A percentile compares a stretch with the other conserved stretches of the same genome.
These are phyloP conservation scores for Trametes elegans DNA, from an alignment of 768 basidiomycete genomes.

Conservation along the genomic window DNA sequence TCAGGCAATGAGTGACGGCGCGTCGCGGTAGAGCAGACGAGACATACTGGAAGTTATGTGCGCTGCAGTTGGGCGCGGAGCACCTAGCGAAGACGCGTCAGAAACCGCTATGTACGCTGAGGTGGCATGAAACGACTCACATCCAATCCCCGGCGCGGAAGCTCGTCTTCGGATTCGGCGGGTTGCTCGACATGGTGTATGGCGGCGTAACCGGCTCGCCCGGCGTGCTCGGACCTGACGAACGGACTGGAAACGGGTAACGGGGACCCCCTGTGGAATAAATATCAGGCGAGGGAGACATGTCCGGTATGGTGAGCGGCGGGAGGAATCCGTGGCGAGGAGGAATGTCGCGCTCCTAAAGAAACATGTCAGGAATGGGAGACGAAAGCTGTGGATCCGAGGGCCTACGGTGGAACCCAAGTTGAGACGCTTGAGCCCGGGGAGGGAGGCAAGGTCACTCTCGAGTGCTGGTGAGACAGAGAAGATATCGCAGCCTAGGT, in stretches of 20 bases:
- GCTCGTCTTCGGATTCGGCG: slow-evolving; percentile 32
- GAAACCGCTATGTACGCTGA: neutral
- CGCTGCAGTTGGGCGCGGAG: slow-evolving; percentile 63
- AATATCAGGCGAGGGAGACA: neutral
- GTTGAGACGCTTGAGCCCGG: slow-evolving; percentile 17
- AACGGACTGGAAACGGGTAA: neutral
- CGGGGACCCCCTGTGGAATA: neutral
- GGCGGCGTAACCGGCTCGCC: neutral
- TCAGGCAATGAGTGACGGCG: slow-evolving; percentile 45
- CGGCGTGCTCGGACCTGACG: neutral
- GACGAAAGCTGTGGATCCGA: neutral
- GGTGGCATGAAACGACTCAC: slow-evolving; percentile 26
- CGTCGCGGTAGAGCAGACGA: slow-evolving; percentile 25
- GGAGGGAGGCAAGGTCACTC: slow-evolving; percentile 22
- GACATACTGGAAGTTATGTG: slow-evolving; percentile 84
- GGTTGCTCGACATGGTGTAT: slow-evolving; percentile 32
- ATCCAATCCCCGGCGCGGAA: slow-evolving; percentile 37
- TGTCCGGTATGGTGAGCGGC: neutral
- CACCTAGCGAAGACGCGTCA: slow-evolving; percentile 46
- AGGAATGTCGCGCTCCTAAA: slow-evolving; percentile 3
- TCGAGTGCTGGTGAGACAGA: slow-evolving; percentile 27
- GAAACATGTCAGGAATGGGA: neutral
- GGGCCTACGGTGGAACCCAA: slow-evolving; percentile 3
- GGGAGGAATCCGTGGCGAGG: neutral
- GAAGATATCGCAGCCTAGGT: slow-evolving; percentile 18